Evolutionary conservation across 2,329 filamentous ascomycete species (phyloP), one percentile per base, ranked within the genome.

Genomic region (Macrophomina tecta): DNA sequence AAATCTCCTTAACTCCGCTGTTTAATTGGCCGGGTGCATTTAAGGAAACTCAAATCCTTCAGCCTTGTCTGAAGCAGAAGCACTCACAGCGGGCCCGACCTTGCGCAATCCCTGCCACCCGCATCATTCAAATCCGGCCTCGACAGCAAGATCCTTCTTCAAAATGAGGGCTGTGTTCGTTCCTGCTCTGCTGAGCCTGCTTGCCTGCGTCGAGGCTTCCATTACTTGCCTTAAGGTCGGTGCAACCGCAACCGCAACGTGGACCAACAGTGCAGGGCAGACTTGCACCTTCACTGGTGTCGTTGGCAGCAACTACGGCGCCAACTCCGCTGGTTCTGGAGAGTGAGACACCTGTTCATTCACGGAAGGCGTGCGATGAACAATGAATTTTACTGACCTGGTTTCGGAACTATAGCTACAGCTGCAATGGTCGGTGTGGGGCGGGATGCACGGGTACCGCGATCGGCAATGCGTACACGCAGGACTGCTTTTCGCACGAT

Each of bases 401-500:
- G 55, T 5, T 28, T 18, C 14, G 3, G 18, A 36, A 34, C 16
- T 18, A 64, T 28, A 84, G 83, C 28, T 85, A 84, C 55, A 82
- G 79, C 8, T 84, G 82, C 66, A 84, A 84, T 63, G 82, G 82
- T 1, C 76, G 82, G 36, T 84, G 83, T 40, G 83, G 83, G 32
- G 80, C 79, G 9, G 82, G 82, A 0, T 85, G 83, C 58, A 76
- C 72, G 0, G 82, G 83, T 5, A 56, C 73, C 4, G 75, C 81
- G 1, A 1, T 84, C 7, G 83, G 83, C 2, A 83, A 84, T 40
- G 81, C 74, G 4, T 85, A 85, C 66, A 84, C 82, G 0, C 83
- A 84, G 68, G 81, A 85, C 60, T 85, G 83, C 70, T 84, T 82
- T 69, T 81, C 79, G 0, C 83, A 85, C 64, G 83, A 85, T 58